phyloP scores from a whole-genome alignment of 495 filamentous ascomycete genomes.

The Penicillium diatomitis region DNA sequence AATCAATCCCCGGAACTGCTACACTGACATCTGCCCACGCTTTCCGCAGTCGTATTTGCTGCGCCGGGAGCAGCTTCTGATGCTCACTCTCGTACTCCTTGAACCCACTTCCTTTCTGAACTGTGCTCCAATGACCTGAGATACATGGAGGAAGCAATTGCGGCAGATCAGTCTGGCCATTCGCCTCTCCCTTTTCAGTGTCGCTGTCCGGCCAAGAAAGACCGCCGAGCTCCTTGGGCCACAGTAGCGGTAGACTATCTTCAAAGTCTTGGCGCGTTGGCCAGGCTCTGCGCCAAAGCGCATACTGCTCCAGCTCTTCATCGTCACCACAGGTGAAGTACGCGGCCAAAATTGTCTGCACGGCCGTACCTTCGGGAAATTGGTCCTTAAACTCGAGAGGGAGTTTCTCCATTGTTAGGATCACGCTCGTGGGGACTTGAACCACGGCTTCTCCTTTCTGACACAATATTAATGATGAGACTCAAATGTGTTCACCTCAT shows the following conservation, averaged over 20 bases:
- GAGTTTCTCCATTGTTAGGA: conserved; percentile 53
- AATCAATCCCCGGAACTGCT: conserved; percentile 44
- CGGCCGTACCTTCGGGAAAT: conserved; percentile 43
- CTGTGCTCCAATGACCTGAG: conserved; percentile 26
- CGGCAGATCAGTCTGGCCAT: background rate
- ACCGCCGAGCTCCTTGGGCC: conserved; percentile 36
- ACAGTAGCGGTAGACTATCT: conserved; percentile 59
- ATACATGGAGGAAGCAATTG: conserved; percentile 34
- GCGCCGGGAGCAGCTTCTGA: conserved; percentile 49
- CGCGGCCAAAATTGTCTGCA: conserved; percentile 64
- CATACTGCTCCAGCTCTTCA: conserved; percentile 24
- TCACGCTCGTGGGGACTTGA: conserved; percentile 50
- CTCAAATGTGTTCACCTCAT: background rate
- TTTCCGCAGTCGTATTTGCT: conserved; percentile 50
- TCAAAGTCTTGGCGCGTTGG: conserved; percentile 52
- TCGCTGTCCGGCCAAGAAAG: conserved; percentile 13
- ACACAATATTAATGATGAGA: background rate
- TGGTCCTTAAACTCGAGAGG: conserved; percentile 34
- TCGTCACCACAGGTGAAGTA: conserved; percentile 46
- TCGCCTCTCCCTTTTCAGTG: background rate
- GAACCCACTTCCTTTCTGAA: conserved; percentile 11
- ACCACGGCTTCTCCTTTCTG: conserved; percentile 14
- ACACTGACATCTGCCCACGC: conserved; percentile 49
- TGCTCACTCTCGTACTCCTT: conserved; percentile 28
- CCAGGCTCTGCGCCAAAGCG: conserved; percentile 60